Conservation (phyloP, 805 yeast species). For the Tetrapisispora taiwanensis region DNA sequence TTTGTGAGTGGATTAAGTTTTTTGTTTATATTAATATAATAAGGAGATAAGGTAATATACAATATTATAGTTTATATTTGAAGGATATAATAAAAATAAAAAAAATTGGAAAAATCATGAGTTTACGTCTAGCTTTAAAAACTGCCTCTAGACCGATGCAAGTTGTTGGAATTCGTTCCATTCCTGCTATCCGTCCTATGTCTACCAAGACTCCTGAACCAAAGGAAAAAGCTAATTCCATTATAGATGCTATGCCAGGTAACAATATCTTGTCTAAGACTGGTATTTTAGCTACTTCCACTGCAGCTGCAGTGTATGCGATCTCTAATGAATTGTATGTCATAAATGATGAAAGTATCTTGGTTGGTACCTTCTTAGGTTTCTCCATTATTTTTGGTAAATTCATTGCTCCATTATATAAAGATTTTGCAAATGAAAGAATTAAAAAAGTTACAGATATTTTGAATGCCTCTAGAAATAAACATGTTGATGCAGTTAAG, state of each 20-base stretch:
- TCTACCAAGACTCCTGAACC: constrained; percentile 47
- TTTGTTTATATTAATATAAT: too few species aligned
- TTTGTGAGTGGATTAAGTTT: too few species aligned
- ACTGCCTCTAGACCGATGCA: constrained; percentile 18
- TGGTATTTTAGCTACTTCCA: constrained; percentile 86
- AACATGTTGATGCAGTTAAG: constrained; percentile 88
- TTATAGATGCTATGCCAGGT: constrained; percentile 91
- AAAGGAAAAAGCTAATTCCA: constrained; percentile 79
- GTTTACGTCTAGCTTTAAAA: constrained; percentile 24
- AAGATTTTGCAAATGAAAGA: constrained; percentile 86
- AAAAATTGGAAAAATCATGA: too few species aligned
- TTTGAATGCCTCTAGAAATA: constrained; percentile 77
- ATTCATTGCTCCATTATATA: constrained; percentile 87
- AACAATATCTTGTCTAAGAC: constrained; percentile 80
- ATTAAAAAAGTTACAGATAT: constrained; percentile 69
- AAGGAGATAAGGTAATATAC: too few species aligned
- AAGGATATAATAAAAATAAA: too few species aligned
- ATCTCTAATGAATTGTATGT: constrained; percentile 88
- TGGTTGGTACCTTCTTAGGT: constrained; percentile 70
- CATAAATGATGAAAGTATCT: constrained; percentile 86
- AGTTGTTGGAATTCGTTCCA: constrained; percentile 17
- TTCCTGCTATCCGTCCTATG: constrained; percentile 51
- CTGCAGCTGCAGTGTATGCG: constrained; percentile 92
- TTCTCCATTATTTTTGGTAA: constrained; percentile 70
- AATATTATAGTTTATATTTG: too few species aligned